Conservation (phyloP, 2,329 filamentous ascomycete species). For the Niveomyces coronatus region DNA sequence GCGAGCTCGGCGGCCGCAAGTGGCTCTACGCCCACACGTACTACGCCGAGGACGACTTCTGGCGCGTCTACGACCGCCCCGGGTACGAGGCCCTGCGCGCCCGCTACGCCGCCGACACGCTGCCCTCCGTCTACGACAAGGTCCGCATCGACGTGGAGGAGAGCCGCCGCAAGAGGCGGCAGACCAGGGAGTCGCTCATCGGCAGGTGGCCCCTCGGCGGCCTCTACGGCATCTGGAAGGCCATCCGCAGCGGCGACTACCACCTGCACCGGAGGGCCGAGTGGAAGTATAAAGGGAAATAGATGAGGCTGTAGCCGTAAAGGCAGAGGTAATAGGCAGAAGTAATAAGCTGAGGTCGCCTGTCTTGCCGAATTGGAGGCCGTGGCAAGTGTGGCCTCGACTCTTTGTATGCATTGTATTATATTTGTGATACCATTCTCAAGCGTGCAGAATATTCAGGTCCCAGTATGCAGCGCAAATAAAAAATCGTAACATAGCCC, state of each 20-base stretch:
- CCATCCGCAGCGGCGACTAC: slow-evolving; percentile 48
- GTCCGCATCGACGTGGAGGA: slow-evolving; percentile 45
- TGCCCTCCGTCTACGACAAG: slow-evolving; percentile 64
- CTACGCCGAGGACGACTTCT: slow-evolving; percentile 64
- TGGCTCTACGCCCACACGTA: slow-evolving; percentile 84
- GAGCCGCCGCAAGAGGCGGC: slow-evolving; percentile 27
- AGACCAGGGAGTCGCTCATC: slow-evolving; percentile 33
- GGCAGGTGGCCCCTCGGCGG: slow-evolving; percentile 46
- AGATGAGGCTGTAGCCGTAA: too few relatives aligned
- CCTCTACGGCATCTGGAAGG: slow-evolving; percentile 48
- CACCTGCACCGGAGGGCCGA: slow-evolving; percentile 39
- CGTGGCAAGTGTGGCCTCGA: too few relatives aligned
- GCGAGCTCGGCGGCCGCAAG: slow-evolving; percentile 65
- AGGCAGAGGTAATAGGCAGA: too few relatives aligned
- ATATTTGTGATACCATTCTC: too few relatives aligned
- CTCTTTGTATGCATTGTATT: not conserved
- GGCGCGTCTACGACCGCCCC: slow-evolving; percentile 46
- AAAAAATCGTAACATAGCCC: too few relatives aligned
- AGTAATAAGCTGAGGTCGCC: slow-evolving; percentile 1
- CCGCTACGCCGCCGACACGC: slow-evolving; percentile 50
- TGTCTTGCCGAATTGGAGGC: too few relatives aligned
- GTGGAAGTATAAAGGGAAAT: slow-evolving; percentile 40
- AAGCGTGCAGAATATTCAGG: too few relatives aligned
- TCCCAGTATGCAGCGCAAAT: too few relatives aligned
- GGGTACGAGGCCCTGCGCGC: slow-evolving; percentile 53